These are phyloP conservation scores for Globisporangium solare DNA, from an alignment of 352 stramenopile species.

Conservation along the genomic window DNA sequence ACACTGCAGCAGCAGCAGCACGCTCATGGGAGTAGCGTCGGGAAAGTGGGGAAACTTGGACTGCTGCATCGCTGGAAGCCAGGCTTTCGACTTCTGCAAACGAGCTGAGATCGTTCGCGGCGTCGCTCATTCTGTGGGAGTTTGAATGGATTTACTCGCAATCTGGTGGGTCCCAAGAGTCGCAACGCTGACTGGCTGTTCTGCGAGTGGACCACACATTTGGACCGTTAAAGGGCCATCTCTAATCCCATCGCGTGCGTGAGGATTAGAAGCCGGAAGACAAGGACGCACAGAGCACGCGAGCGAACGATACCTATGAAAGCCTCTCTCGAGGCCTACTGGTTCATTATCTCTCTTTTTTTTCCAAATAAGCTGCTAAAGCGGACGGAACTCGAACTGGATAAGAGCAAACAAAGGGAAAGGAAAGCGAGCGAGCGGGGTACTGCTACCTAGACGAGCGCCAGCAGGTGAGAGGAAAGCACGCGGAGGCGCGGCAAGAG, in stretches of 20 bases:
- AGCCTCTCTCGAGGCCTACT: neutral
- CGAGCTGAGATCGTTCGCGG: constrained; percentile 4
- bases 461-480: neutral
- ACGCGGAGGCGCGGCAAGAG: constrained; percentile 1
- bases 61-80: constrained; percentile 3
- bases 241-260: neutral
- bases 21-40: neutral
- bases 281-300: neutral
- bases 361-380: neutral
- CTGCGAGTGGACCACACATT: neutral
- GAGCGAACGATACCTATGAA: neutral
- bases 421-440: neutral
- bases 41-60: constrained; percentile 4
- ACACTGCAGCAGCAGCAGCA: neutral
- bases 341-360: constrained; percentile 2
- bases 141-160: neutral
- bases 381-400: constrained; percentile 4
- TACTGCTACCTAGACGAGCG: constrained; percentile 2
- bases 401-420: neutral
- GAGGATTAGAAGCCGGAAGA: neutral
- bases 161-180: constrained; percentile 7
- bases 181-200: neutral
- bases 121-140: neutral
- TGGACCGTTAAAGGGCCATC: neutral
- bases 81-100: constrained; percentile 11